These are phyloP conservation scores for Colletotrichum neosansevieriae DNA, from an alignment of 2,329 filamentous ascomycete genomes.

Conservation along the genomic window DNA sequence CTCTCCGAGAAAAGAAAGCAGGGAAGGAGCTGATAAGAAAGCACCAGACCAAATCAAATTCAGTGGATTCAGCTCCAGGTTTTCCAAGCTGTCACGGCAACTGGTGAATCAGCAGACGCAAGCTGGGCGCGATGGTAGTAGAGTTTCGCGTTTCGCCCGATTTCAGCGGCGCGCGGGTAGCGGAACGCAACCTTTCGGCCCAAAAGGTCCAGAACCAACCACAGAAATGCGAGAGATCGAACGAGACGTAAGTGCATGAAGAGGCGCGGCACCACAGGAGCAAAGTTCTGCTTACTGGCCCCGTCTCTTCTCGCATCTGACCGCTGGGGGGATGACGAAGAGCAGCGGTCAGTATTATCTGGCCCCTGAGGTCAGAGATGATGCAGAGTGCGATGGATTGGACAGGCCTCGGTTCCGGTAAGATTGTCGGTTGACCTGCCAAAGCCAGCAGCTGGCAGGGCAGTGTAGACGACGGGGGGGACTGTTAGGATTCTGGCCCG, in stretches of 20 bases:
- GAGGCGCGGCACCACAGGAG: slow-evolving; percentile 3
- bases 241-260: background rate
- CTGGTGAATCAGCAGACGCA: background rate
- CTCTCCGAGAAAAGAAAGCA: background rate
- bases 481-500: background rate
- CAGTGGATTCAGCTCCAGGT: slow-evolving; percentile 21
- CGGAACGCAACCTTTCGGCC: background rate
- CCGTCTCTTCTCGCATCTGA: slow-evolving; percentile 2
- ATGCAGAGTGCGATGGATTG: background rate
- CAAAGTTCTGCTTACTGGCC: background rate
- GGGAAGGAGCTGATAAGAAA: background rate
- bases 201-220: background rate
- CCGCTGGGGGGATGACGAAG: slow-evolving; percentile 2
- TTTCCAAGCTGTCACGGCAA: background rate
- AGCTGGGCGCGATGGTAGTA: background rate
- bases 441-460: background rate
- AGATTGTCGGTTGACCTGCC: slow-evolving; percentile 6
- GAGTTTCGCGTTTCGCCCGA: slow-evolving; percentile 24
- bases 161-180: background rate
- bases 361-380: background rate
- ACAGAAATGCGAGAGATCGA: background rate
- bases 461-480: too few species aligned
- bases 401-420: background rate
- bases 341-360: slow-evolving; percentile 8
- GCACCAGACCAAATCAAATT: background rate